Evolutionary conservation across 768 basidiomycete genomes (phyloP), one percentile per base, ranked within the genome.

Genomic region (Agaricus bisporus): DNA sequence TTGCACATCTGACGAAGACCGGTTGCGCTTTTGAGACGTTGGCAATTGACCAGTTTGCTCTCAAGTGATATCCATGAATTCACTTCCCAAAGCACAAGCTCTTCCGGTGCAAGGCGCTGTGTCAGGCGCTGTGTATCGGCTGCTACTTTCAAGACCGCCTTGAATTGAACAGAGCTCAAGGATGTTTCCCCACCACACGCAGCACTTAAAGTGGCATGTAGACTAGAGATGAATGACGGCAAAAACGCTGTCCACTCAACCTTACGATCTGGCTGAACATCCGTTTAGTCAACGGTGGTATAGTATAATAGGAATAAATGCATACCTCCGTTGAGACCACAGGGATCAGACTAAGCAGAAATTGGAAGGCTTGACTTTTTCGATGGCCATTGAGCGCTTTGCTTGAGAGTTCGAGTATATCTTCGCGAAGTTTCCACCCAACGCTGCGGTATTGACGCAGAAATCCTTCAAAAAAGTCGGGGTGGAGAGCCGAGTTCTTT

Each of bases 311-410:
- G 42, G 35, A 36, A 49, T 41, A 38, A 35, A 45, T 25, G 69
- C 79, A 42, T 56, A 84, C 83, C 50, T 75, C 62, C 1, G 69
- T 65, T 14, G 81, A 73, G 12, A 84, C 65, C 50, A 82, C 79
- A 48, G 70, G 76, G 41, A 89, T 58, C 10, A 97, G 72, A 7
- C 75, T 66, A 49, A 88, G 79, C 14, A 95, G 64, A 25, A 97
- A 76, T 28, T 83, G 79, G 66, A 89, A 83, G 4, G 77, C 81
- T 66, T 95, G 92, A 43, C 75, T 75, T 64, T 80, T 81, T 49
- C 95, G 78, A 65, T 88, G 95, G 1, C 74, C 67, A 62, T 97
- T 97, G 59, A 89, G 78, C 4, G 86, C 80, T 53, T 78, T 79
- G 38, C 64, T 69, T 1, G 79, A 73, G 7, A 82, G 67, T 15